Base-by-base conservation (phyloP, 805 yeast species). In the Torulaspora gathmanii region DNA sequence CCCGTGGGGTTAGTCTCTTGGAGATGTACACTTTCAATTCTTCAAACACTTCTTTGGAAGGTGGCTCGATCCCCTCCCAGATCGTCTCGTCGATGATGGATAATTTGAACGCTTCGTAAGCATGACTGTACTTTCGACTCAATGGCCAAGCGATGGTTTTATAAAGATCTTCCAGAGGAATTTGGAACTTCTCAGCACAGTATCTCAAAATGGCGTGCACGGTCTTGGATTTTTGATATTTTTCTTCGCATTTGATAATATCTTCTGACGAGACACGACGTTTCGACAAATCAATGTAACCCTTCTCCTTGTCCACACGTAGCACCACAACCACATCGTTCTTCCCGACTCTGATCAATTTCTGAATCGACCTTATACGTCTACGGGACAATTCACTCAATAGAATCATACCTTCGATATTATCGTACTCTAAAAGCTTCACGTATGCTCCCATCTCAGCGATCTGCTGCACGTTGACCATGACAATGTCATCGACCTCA, bases 381-480 rank as follows among this genome's bases (percentile, higher is more conserved):
- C 99, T 88, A 79, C 99, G 86, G 29, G 98, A 90, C 58, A 93
- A 78, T 72, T 93, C 99, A 33, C 95, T 85, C 60, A 93, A 78
- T 55, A 93, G 75, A 47, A 93, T 95, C 99, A 93, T 93, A 63
- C 99, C 99, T 71, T 93, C 99, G 64, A 93, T 91, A 68, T 91
- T 93, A 71, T 93, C 98, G 65, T 93, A 93, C 71, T 93, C 99
- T 54, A 93, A 77, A 54, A 93, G 77, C 69, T 89, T 91, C 54
- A 93, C 95, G 68, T 93, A 93, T 11, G 99, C 99, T 49, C 99
- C 99, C 99, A 93, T 93, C 70, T 93, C 99, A 56, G 98, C 99
- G 59, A 93, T 93, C 68, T 86, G 95, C 69, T 86, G 95, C 57
- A 93, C 99, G 70, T 93, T 93, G 65, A 93, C 99, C 95, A 93